Percentiles rank a stretch among this genome's conserved stretches.
phyloP scores from a whole-genome alignment of 1,139 yeast genomes.

The Suhomyces ambrosiae region DNA sequence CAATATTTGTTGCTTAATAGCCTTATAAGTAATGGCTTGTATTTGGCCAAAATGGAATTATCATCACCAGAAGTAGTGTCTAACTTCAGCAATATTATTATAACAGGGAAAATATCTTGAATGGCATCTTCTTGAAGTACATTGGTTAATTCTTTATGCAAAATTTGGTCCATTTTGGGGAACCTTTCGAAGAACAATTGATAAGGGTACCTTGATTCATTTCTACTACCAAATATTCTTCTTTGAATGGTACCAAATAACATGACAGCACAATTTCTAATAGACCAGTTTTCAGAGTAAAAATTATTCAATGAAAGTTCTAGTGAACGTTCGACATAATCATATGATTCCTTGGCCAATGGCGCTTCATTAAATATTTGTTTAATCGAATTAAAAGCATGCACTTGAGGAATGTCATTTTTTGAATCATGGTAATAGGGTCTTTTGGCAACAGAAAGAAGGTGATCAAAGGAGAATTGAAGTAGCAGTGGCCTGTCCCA shows the following conservation, averaged over 20 bases:
- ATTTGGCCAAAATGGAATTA: constrained; percentile 10
- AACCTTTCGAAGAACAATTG: constrained; percentile 65
- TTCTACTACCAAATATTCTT: constrained; percentile 70
- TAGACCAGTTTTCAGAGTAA: constrained; percentile 73
- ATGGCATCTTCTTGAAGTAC: constrained; percentile 10
- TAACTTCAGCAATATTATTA: constrained; percentile 69
- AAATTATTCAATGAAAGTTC: constrained; percentile 63
- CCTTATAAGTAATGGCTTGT: constrained; percentile 12
- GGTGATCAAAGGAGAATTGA: constrained; percentile 45
- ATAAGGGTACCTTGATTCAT: constrained; percentile 21
- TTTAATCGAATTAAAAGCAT: constrained; percentile 84
- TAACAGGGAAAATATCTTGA: constrained; percentile 65
- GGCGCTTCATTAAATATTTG: constrained; percentile 71
- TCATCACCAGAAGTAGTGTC: constrained; percentile 21
- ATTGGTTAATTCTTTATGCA: constrained; percentile 46
- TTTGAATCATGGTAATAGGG: constrained; percentile 55
- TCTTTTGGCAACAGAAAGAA: constrained; percentile 54
- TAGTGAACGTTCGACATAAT: constrained; percentile 59
- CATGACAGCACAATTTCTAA: constrained; percentile 93
- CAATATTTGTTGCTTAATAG: constrained; percentile 50
- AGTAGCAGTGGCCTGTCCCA: constrained; percentile 1
- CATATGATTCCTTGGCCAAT: constrained; percentile 54
- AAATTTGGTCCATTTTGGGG: constrained; percentile 50
- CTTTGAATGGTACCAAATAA: constrained; percentile 81
- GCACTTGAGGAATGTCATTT: constrained; percentile 85